Evolutionary conservation across 2,329 filamentous ascomycete species (phyloP), one percentile per base, ranked within the genome.

Genomic region (Monilinia laxa): DNA sequence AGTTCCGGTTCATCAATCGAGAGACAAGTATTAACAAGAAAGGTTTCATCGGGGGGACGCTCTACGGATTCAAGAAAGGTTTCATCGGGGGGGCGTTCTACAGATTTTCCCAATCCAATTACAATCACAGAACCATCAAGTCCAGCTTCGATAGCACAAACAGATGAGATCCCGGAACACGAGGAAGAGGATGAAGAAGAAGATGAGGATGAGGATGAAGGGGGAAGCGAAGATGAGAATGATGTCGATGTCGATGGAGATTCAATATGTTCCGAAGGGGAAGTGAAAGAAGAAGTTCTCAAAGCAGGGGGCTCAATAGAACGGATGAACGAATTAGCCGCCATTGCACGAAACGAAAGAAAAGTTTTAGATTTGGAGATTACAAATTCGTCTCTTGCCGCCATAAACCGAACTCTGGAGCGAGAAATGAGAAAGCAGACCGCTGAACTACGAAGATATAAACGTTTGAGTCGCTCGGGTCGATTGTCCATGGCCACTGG

Each of bases 301-400:
- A 90, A 84, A 76, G 82, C 81, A 58, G 81, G 76, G 40, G 80
- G 79, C 72, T 81, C 82, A 16, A 78, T 85, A 20, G 87, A 89
- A 65, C 83, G 87, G 10, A 81, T 90, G 69, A 90, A 87, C 69
- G 93, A 96, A 68, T 82, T 92, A 9, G 92, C 95, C 14, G 86
- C 90, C n/a, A 95, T 92, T 76, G 95, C 95, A 18, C 87, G 95
- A 40, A 86, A 92, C 47, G 95, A 98, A 78, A 87, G 95, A 69
- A 99, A 98, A 80, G 93, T 99, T 0, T 86, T 98, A 71, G 95
- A 99, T 76, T 82, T 99, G 7, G 92, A 99, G 76, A 99, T 99
- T 70, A 97, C 91, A 65, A 99, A 99, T 75, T 95, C 92, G 1
- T 97, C 93, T 1, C 84, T 99, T 3, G 86, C 97, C 66, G 95